Conservation (phyloP, 306 rosid genomes). For the Mimosa pudica region DNA sequence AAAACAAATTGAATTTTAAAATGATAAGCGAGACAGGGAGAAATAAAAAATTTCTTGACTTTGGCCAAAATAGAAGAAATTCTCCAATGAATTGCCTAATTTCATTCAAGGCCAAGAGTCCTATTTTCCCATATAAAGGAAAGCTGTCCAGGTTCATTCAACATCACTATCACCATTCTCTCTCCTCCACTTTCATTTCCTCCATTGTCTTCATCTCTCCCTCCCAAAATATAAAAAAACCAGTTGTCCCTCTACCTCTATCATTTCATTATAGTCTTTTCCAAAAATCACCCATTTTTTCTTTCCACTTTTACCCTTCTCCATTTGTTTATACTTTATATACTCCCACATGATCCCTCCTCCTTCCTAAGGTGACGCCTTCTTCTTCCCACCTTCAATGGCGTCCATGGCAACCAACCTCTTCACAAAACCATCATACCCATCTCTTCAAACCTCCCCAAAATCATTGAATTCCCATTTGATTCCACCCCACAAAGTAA, state of each 20-base stretch:
- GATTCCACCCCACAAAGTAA: conserved; percentile 41
- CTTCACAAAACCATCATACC: conserved; percentile 51
- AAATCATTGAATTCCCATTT: conserved; percentile 53
- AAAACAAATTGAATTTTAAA: too few species aligned
- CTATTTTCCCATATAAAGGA: background rate
- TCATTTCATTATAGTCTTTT: background rate
- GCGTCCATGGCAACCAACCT: conserved; percentile 81
- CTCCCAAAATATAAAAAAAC: background rate
- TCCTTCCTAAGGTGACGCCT: background rate
- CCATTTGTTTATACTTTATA: conserved; percentile 34
- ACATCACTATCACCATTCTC: background rate
- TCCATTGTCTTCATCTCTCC: background rate
- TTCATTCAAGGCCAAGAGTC: too few species aligned
- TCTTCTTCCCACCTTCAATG: conserved; percentile 51
- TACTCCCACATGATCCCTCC: conserved; percentile 1
- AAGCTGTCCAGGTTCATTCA: background rate
- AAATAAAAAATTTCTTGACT: too few species aligned
- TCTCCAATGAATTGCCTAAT: too few species aligned
- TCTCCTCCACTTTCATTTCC: background rate
- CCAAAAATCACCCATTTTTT: background rate
- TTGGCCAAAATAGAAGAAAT: too few species aligned
- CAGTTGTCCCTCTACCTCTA: background rate
- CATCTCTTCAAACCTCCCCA: conserved; percentile 43
- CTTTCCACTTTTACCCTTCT: conserved; percentile 37
- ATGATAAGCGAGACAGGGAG: too few species aligned